Evolutionary conservation across 805 yeast species (phyloP).

Genomic region (Saccharomycopsis olivae): DNA sequence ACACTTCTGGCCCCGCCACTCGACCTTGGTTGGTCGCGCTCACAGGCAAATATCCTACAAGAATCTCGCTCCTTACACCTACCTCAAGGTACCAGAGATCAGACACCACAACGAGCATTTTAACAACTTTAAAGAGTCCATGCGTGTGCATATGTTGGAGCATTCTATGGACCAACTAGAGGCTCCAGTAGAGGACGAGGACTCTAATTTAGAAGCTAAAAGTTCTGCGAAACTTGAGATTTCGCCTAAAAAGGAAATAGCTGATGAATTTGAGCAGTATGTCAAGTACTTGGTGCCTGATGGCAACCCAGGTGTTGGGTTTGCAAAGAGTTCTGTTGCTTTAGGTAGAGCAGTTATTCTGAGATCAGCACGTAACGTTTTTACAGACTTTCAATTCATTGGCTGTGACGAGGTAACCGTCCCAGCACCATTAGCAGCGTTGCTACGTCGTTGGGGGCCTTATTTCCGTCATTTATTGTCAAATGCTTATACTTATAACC

Average conservation of each 20-base stretch:
- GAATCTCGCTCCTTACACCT: no score
- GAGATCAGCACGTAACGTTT: conserved; percentile 36
- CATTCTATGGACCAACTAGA: no score
- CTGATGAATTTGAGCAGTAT: conserved; percentile 48
- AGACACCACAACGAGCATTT: neutral
- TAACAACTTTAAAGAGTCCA: no score
- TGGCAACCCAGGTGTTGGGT: conserved; percentile 56
- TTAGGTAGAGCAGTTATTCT: conserved; percentile 68
- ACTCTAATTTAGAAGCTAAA: neutral
- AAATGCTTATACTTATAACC: conserved; percentile 51
- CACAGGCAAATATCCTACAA: no score
- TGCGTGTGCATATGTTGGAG: no score
- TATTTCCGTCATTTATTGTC: conserved; percentile 54
- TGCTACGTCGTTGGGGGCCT: conserved; percentile 70
- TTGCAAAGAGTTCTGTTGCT: conserved; percentile 70
- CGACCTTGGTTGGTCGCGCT: no score
- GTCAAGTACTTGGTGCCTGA: conserved; percentile 70
- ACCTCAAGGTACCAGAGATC: no score
- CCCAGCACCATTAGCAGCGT: conserved; percentile 47
- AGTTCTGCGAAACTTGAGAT: no score
- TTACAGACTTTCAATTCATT: conserved; percentile 64
- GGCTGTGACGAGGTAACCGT: conserved; percentile 62
- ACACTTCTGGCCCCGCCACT: no score
- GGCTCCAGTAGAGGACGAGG: neutral
- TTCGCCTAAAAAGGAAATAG: neutral